These are phyloP conservation scores for Sclerotinia sclerotiorum DNA, from an alignment of 2,329 filamentous ascomycete species.

Conservation along the genomic window DNA sequence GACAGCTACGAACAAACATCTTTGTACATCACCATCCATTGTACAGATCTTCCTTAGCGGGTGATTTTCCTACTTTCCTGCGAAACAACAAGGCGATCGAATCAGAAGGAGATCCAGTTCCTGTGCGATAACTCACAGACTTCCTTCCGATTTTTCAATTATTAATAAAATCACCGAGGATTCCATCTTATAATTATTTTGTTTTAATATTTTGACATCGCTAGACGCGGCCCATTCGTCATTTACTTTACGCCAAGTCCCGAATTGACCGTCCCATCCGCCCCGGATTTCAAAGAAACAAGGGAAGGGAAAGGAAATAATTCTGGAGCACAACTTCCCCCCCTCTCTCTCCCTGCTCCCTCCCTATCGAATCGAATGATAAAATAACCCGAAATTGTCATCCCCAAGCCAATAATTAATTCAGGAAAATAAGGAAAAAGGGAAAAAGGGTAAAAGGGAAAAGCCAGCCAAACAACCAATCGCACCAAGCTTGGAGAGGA, in stretches of 20 bases:
- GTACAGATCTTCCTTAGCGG: not conserved
- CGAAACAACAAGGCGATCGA: not conserved
- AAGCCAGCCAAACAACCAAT: no score
- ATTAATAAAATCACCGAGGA: not conserved
- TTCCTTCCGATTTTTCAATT: no score
- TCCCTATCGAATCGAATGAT: not conserved
- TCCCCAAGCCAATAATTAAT: not conserved
- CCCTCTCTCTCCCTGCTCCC: not conserved
- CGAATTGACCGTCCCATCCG: constrained; percentile 3
- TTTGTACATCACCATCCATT: not conserved
- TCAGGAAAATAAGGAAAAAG: not conserved
- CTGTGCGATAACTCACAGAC: not conserved
- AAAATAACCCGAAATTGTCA: no score
- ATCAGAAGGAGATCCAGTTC: not conserved
- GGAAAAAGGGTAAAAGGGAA: not conserved
- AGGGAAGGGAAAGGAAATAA: not conserved
- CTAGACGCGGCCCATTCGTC: constrained; percentile 11
- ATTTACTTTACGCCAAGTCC: constrained; percentile 7
- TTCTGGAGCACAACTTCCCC: not conserved
- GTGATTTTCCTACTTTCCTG: not conserved
- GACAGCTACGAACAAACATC: not conserved
- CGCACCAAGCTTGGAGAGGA: not conserved
- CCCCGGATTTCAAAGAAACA: constrained; percentile 10
- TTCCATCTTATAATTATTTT: not conserved
- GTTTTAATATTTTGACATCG: constrained; percentile 1